These are phyloP conservation scores for Globisporangium middletonii DNA, from an alignment of 352 stramenopile species.

Conservation along the genomic window DNA sequence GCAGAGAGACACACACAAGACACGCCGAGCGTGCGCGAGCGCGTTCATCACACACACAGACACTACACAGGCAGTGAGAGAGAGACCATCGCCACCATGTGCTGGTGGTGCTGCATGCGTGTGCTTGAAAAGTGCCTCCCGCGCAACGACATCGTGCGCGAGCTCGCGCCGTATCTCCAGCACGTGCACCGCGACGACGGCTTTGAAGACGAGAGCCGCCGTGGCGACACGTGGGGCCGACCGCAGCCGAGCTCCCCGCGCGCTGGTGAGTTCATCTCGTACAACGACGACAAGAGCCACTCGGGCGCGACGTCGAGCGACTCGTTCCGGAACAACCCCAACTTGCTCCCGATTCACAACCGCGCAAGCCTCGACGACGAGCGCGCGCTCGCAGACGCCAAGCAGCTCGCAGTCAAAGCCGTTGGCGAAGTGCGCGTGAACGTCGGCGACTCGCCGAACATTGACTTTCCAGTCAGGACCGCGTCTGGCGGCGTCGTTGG, in stretches of 20 bases:
- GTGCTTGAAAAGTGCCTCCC: conserved; percentile 81
- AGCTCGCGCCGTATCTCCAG: conserved; percentile 81
- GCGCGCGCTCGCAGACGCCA: conserved; percentile 20
- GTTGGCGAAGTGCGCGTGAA: conserved; percentile 13
- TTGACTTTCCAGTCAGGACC: conserved; percentile 8
- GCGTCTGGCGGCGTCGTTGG: background rate
- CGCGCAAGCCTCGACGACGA: conserved; percentile 17
- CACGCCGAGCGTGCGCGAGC: too few relatives aligned
- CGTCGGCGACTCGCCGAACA: conserved; percentile 6
- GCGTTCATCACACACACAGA: background rate
- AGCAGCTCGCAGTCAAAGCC: conserved; percentile 13
- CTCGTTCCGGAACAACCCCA: conserved; percentile 49
- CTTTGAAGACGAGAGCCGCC: conserved; percentile 47
- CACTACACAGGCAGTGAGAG: background rate
- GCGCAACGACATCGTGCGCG: conserved; percentile 83
- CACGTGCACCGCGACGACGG: conserved; percentile 73
- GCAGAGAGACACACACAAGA: too few relatives aligned
- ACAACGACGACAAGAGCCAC: conserved; percentile 45
- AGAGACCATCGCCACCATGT: conserved; percentile 39
- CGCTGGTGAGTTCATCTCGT: conserved; percentile 36
- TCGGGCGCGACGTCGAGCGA: conserved; percentile 47
- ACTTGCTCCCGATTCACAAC: conserved; percentile 24
- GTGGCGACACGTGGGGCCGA: conserved; percentile 41
- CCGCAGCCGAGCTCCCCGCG: conserved; percentile 24
- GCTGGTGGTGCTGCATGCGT: conserved; percentile 88